Conservation (phyloP, 768 basidiomycete species). For the Lyophyllum decastes region DNA sequence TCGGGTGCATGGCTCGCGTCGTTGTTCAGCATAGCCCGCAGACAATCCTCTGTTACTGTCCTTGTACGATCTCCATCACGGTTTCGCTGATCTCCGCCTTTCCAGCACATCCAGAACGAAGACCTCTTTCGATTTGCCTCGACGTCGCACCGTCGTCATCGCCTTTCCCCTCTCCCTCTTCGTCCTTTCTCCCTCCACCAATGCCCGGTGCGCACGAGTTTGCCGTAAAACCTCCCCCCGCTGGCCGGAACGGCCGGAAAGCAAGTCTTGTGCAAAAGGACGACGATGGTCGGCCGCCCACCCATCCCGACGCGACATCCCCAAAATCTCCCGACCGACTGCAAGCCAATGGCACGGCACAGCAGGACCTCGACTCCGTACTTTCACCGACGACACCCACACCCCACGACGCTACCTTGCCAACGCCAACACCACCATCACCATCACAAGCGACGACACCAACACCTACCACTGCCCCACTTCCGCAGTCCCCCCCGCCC, state of each 20-base stretch:
- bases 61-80: background rate
- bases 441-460: slow-evolving; percentile 12
- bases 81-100: background rate
- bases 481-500: slow-evolving; percentile 1
- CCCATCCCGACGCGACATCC: slow-evolving; percentile 1
- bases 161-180: slow-evolving; percentile 64
- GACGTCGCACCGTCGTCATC: slow-evolving; percentile 45
- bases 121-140: slow-evolving; percentile 37
- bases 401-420: background rate
- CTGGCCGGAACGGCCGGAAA: slow-evolving; percentile 26
- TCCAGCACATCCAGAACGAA: slow-evolving; percentile 5
- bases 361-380: background rate
- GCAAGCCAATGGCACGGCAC: background rate
- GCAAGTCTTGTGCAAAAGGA: slow-evolving; percentile 9
- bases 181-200: slow-evolving; percentile 69
- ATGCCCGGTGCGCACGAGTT: slow-evolving; percentile 69
- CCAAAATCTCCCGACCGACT: background rate
- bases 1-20: no score
- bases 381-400: background rate
- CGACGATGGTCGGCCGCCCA: slow-evolving; percentile 11
- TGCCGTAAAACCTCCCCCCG: slow-evolving; percentile 47
- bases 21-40: no score
- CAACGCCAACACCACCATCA: background rate
- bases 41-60: no score
- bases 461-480: slow-evolving; percentile 11